Conservation (phyloP, 2,329 filamentous ascomycete genomes). For the Nemania sp. region DNA sequence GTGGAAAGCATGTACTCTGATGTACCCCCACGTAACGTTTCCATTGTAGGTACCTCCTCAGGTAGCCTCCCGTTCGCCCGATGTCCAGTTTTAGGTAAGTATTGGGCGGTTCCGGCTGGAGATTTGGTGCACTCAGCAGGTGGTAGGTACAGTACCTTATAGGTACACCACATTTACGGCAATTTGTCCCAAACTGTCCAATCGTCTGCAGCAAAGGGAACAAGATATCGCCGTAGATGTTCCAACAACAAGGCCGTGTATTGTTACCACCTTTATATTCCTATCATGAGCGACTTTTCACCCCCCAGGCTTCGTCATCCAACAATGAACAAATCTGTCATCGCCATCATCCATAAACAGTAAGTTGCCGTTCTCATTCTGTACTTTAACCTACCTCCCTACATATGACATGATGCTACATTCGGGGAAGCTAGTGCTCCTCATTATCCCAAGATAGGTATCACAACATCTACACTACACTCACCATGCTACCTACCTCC, state of each 20-base stretch:
- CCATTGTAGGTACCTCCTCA: neutral
- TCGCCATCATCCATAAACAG: slow-evolving; percentile 7
- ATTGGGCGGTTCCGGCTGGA: too few species aligned
- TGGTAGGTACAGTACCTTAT: too few species aligned
- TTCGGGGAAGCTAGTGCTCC: neutral
- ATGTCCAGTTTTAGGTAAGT: slow-evolving; percentile 6
- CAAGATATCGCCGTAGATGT: neutral
- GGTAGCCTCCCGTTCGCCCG: slow-evolving; percentile 16
- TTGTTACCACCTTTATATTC: slow-evolving; percentile 6
- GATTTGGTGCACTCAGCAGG: too few species aligned
- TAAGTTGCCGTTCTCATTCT: slow-evolving; percentile 17
- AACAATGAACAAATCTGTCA: neutral
- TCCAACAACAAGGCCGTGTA: neutral
- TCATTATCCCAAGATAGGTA: neutral
- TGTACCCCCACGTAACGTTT: too few species aligned
- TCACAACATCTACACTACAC: too few species aligned
- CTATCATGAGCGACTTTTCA: slow-evolving; percentile 17
- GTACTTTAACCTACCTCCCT: too few species aligned
- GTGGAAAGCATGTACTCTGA: too few species aligned
- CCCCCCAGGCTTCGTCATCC: neutral
- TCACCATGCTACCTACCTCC: neutral
- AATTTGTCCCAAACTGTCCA: neutral
- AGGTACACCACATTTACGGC: too few species aligned
- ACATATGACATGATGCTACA: too few species aligned
- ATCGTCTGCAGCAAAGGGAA: slow-evolving; percentile 2